phyloP scores from a whole-genome alignment of 768 basidiomycete genomes.

The Myochromella boudieri region DNA sequence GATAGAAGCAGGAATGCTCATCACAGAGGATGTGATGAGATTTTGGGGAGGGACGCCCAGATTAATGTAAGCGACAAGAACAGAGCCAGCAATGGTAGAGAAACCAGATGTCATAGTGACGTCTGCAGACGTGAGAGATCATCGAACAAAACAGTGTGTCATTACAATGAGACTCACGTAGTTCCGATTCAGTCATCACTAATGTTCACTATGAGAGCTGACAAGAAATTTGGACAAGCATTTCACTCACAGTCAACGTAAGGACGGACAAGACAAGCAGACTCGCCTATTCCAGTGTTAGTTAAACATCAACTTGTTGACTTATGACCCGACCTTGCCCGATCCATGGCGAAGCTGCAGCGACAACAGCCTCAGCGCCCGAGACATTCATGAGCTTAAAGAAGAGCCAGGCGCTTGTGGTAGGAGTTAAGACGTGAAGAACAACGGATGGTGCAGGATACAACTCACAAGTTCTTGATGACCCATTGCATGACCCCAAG shows the following conservation, averaged over 20 bases:
- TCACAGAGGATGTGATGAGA: slow-evolving; percentile 85
- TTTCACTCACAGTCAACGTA: slow-evolving; percentile 61
- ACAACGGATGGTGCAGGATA: not conserved
- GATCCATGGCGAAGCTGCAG: slow-evolving; percentile 91
- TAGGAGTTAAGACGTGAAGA: not conserved
- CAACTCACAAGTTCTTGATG: slow-evolving; percentile 73
- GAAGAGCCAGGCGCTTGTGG: slow-evolving; percentile 82
- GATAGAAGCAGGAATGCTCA: slow-evolving; percentile 95
- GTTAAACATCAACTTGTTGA: not conserved
- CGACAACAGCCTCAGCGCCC: slow-evolving; percentile 93
- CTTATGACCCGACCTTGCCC: slow-evolving; percentile 59
- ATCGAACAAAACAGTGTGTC: not conserved
- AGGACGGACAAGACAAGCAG: slow-evolving; percentile 81
- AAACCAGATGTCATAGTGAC: slow-evolving; percentile 91
- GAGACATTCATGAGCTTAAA: slow-evolving; percentile 89
- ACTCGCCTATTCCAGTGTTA: slow-evolving; percentile 48
- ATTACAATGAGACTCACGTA: slow-evolving; percentile 42
- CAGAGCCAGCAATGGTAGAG: slow-evolving; percentile 91
- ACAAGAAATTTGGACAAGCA: slow-evolving; percentile 9
- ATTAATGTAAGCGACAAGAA: slow-evolving; percentile 79
- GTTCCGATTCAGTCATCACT: slow-evolving; percentile 82
- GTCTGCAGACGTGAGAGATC: slow-evolving; percentile 33
- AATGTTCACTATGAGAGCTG: not conserved
- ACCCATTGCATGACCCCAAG: slow-evolving; percentile 94
- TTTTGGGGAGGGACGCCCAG: slow-evolving; percentile 79